Evolutionary conservation across 2,329 filamentous ascomycete genomes (phyloP).

Genomic region (Leptographium flavum): DNA sequence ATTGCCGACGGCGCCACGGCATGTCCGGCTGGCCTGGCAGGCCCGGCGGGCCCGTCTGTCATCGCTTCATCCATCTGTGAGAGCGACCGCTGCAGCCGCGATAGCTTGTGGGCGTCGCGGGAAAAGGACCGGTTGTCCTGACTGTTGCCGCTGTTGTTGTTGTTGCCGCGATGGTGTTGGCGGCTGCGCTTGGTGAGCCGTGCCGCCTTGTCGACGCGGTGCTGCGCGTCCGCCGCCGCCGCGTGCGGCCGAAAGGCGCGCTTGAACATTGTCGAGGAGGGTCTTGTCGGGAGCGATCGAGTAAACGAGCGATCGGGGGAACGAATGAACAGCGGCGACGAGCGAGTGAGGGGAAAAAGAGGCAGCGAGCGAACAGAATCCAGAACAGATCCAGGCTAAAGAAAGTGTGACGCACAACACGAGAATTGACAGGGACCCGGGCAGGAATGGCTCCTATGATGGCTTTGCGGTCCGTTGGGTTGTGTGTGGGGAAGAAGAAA

Average conservation of each 20-base stretch:
- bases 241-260: constrained; percentile 69
- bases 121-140: constrained; percentile 16
- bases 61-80: constrained; percentile 24
- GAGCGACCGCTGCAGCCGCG: constrained; percentile 76
- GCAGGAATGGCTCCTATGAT: constrained; percentile 36
- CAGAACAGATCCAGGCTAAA: too few species aligned
- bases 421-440: constrained; percentile 37
- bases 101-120: constrained; percentile 64
- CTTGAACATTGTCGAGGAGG: constrained; percentile 59
- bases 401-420: constrained; percentile 18
- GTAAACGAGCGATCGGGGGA: not conserved
- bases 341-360: constrained; percentile 16
- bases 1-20: constrained; percentile 51
- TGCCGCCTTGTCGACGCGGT: constrained; percentile 73
- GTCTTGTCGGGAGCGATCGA: not conserved
- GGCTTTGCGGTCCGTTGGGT: constrained; percentile 45
- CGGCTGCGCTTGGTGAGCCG: constrained; percentile 65
- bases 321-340: constrained; percentile 1
- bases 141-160: not conserved
- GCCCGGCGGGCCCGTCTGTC: constrained; percentile 19
- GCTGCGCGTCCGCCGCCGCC: constrained; percentile 19
- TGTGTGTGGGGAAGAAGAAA: constrained; percentile 39
- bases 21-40: constrained; percentile 16
- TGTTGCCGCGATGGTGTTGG: constrained; percentile 1
- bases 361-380: constrained; percentile 23